Evolutionary conservation across 306 rosid species (phyloP), one percentile per base, ranked within the genome.

Genomic region (Gastrolobium villosum): DNA sequence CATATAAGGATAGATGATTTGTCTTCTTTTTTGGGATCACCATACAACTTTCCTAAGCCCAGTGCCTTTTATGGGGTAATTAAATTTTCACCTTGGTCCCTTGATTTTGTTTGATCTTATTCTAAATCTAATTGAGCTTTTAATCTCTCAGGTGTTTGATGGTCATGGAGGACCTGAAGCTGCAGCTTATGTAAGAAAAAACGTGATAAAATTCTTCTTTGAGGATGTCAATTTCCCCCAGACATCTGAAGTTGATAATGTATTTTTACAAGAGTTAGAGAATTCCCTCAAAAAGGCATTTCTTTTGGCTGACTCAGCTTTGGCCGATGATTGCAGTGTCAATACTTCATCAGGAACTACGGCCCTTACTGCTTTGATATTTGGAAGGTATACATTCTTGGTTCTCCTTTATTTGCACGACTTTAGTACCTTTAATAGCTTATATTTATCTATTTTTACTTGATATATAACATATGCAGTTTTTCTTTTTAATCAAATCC

Each of bases 131-230:
- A 74, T 56, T 64, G 77, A 64, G 54, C 41, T 62, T 54, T 49
- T 56, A 66, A 37, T 80, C 5, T 69, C 34, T 62, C 85, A 95
- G 99, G 95, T 96, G 44, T 96, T 96, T 84, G 99, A 96, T 81
- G 99, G 99, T 20, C 99, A 96, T 80, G 99, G 99, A 86, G 99
- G 99, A 83, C 94, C 98, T n/a, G 98, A 96, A 86, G 99, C 99
- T 20, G 96, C 99, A 14, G 90, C 98, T 75, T 96, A 84, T 79
- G 83, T 91, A 14, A 85, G 83, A 69, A 90, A 90, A 83, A 88
- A 96, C 83, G 92, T 90, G 1, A 83, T 87, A 63, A 88, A 90
- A 67, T 84, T 93, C 84, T 73, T 96, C 75, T 93, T 96, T 37
- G 96, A 93, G 70, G 97, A 90, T 75, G 91, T 77, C 60, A 73